Evolutionary conservation across 768 basidiomycete species (phyloP).

Genomic region (Glaciozyma antarctica): DNA sequence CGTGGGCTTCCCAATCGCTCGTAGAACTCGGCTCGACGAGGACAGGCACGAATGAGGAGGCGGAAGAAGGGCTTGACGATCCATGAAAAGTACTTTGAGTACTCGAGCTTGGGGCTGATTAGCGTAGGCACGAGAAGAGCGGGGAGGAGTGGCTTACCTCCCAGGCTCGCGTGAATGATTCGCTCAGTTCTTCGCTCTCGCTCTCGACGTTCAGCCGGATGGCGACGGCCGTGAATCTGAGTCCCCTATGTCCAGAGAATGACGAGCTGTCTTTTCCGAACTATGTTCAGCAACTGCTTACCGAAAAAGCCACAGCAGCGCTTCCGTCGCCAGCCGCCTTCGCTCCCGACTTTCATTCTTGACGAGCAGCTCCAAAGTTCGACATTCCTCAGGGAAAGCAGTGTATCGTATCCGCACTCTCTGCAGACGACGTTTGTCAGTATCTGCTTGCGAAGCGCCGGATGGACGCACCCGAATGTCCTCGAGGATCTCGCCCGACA

Average conservation of each 20-base stretch:
- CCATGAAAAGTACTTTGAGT: no score
- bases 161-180: neutral
- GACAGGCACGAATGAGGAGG: neutral
- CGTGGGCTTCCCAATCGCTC: neutral
- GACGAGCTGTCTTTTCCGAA: neutral
- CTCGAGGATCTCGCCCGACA: neutral
- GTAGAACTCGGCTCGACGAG: neutral
- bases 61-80: neutral
- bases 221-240: neutral
- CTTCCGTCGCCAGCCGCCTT: neutral
- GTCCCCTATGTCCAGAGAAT: neutral
- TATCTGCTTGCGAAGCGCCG: neutral
- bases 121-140: no score
- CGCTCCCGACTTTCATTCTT: neutral
- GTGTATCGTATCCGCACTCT: neutral
- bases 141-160: neutral
- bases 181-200: neutral
- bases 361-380: slow-evolving; percentile 1
- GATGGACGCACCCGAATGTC: neutral
- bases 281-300: neutral
- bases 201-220: neutral
- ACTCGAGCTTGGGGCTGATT: no score
- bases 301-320: neutral
- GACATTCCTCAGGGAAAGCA: neutral
- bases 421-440: neutral